Base-by-base conservation (phyloP, 306 rosid genomes). In the Dalbergia oliveri region DNA sequence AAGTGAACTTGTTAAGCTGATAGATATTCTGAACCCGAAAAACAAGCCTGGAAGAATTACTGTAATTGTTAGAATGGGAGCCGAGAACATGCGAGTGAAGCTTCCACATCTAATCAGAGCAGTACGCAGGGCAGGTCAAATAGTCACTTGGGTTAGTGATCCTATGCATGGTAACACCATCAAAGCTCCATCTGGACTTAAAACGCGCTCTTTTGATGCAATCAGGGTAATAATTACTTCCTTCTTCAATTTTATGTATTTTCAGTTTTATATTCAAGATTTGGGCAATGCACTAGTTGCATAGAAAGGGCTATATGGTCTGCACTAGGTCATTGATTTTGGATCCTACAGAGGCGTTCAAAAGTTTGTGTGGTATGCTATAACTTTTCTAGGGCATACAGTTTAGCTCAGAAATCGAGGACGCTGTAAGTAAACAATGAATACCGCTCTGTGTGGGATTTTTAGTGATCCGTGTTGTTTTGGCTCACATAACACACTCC, bases 161-260 rank as follows among this genome's bases (percentile, higher is more conserved):
- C 90, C 89, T 81, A 86, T 86, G 89, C 89, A 86, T 19, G 89
- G 89, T 18, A 86, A 86, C 81, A 86, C 89, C 69, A 87, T 87
- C 60, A 87, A 87, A 76, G 90, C 90, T 76, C 90, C 90, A 5
- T 87, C 88, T 54, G 90, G 90, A 43, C 85, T 85, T 21, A 87
- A 87, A 85, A 87, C 90, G 54, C 90, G 90, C 12, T 76, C 88
- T 58, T 87, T 84, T 26, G 88, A 87, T 75, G 77, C 90, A 7
- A 87, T 87, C 79, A 82, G 90, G 86, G 90, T 87, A 87, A 84
- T 58, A 37, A 62, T 69, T 18, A 11, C 4, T 81, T 73, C 72
- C 82, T 45, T 64, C 61, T 69, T 67, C 41, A 23, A 53, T 4
- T 58, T 4, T 69, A 45, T 69, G n/a, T 43, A 7, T 34, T 3